Evolutionary conservation across 192 early-diverging fungal species (phyloP), one percentile per base, ranked within the genome.

Genomic region (Coemansia guatemalensis): DNA sequence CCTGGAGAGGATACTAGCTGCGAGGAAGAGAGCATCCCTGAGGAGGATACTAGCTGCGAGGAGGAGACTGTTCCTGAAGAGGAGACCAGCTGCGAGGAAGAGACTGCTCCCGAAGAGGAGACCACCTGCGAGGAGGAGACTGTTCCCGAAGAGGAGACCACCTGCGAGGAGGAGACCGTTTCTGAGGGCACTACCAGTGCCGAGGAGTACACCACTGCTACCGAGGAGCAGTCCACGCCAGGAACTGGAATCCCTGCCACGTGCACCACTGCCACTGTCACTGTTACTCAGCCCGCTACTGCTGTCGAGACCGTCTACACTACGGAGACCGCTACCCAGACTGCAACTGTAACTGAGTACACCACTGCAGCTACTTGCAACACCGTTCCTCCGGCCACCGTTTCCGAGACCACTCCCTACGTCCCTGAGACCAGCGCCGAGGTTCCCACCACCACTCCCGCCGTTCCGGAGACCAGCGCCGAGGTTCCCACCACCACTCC

Each of bases 231-330:
- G 56, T 53, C 61, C 33, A 58, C 56, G 49, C 33, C 63, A 26
- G 58, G 48, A 1, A 51, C 20, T 20, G 67, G 51, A 51, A 41
- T 54, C 32, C 35, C 64, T 53, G 63, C 56, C 24, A 58, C 53
- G 33, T 76, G 64, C 74, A 71, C 64, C 64, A 64, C 74, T 21
- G 69, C 61, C 33, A 68, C 66, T 11, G 67, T 71, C 53, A 71
- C 69, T 20, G 68, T 75, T 54, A 69, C 70, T 35, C 54, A 49
- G 9, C 29, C 58, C 25, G 41, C 52, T 48, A 52, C 56, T 25
- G 56, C 44, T 32, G 33, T 35, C 49, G 61, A 65, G 63, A 69
- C 67, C 54, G 73, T 73, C 56, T 65, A 62, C 57, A 53, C 56
- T 48, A 74, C 72, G 25, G 54, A 60, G 62, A 69, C 66, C 29